A percentile compares a stretch with the other conserved stretches of the same genome.
Evolutionary conservation across 73 alveolate genomes (phyloP).

Genomic region (Paramecium tetraurelia): DNA sequence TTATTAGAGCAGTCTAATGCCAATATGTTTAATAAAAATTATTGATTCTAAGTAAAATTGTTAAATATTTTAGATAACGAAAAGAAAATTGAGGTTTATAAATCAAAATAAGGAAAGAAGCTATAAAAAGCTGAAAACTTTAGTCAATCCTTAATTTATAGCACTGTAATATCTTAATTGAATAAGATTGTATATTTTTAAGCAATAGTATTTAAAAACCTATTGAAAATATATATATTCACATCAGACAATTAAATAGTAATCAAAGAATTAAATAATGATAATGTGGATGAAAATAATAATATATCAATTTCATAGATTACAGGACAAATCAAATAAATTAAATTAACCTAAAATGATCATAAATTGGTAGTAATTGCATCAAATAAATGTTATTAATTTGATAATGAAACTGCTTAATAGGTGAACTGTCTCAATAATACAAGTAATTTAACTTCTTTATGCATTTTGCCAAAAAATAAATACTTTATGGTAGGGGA

Average conservation of each 20-base stretch:
- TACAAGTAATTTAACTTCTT: constrained; percentile 58
- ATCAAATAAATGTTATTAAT: constrained; percentile 31
- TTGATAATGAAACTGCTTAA: constrained; percentile 65
- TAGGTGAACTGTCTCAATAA: constrained; percentile 52
- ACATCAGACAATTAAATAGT: constrained; percentile 9
- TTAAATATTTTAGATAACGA: neutral
- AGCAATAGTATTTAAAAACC: neutral
- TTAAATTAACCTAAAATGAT: constrained; percentile 38
- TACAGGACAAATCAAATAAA: neutral
- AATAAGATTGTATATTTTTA: neutral
- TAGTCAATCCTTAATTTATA: neutral
- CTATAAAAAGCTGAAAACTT: neutral
- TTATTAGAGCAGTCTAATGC: neutral
- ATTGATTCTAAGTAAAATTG: neutral
- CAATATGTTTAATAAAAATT: neutral
- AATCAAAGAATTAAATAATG: neutral
- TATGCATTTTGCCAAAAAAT: constrained; percentile 71
- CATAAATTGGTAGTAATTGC: constrained; percentile 39
- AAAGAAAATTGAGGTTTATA: constrained; percentile 41
- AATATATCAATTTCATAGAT: neutral
- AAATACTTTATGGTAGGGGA: constrained; percentile 74
- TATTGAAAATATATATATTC: neutral
- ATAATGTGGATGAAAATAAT: neutral
- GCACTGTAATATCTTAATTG: neutral
- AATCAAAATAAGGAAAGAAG: constrained; percentile 7